phyloP scores from a whole-genome alignment of 805 yeast genomes.

The Barnettozyma wickerhamii region DNA sequence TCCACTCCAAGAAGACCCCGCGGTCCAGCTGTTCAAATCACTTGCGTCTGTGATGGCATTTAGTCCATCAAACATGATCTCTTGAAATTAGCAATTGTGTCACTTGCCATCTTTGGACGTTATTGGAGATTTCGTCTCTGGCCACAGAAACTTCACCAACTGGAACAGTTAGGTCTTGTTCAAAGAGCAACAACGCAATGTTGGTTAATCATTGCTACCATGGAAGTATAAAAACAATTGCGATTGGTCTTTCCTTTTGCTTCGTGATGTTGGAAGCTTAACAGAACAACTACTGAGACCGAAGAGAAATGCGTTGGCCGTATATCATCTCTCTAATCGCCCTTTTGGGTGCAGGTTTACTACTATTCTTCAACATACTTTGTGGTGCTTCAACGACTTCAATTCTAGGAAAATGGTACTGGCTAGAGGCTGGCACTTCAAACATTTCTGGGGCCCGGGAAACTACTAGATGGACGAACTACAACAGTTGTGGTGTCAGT shows the following conservation, averaged over 20 bases:
- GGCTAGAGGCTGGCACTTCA: conserved; percentile 73
- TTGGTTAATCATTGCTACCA: neutral
- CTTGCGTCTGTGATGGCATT: too few relatives aligned
- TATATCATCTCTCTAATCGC: conserved; percentile 29
- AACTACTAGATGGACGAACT: conserved; percentile 75
- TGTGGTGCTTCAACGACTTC: conserved; percentile 55
- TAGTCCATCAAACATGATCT: too few relatives aligned
- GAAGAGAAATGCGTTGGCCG: conserved; percentile 31
- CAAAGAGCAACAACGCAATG: too few relatives aligned
- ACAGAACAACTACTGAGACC: too few relatives aligned
- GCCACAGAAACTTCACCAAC: too few relatives aligned
- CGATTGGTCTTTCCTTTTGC: neutral
- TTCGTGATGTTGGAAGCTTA: too few relatives aligned
- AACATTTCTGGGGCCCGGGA: conserved; percentile 35
- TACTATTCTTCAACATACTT: conserved; percentile 59
- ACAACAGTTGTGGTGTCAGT: conserved; percentile 50
- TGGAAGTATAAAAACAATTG: neutral
- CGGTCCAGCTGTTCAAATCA: too few relatives aligned
- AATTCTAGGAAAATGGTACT: conserved; percentile 64
- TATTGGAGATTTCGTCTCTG: too few relatives aligned
- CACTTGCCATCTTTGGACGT: too few relatives aligned
- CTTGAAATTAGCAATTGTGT: too few relatives aligned
- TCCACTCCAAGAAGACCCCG: too few relatives aligned
- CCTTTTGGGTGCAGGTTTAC: conserved; percentile 43
- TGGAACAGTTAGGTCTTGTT: too few relatives aligned